Evolutionary conservation across 202 grass and related monocot species (phyloP), one percentile per base, ranked within the genome.

Genomic region (Bolboschoenoplectus hybrid): DNA sequence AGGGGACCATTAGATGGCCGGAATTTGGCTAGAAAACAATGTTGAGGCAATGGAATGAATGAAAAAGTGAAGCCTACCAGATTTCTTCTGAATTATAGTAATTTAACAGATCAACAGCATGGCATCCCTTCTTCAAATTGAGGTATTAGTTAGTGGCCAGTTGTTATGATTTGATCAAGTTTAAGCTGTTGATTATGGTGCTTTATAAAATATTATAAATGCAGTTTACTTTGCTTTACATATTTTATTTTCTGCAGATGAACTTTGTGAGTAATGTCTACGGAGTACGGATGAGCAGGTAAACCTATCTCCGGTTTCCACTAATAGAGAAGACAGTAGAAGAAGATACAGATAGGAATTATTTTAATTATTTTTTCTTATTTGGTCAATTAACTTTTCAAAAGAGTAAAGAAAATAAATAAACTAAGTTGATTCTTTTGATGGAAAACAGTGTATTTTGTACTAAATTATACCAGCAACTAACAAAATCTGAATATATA

Each of bases 1-100:
- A 82, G 19, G 93, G 92, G 11, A 81, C 87, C 55, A 88, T 98
- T 44, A 93, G 89, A 91, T 98, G 93, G 93, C 96, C 93, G n/a
- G 84, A 91, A 47, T 95, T 97, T 17, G 82, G 84, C 61, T 98
- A 95, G 87, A 86, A 85, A 46, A 47, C 17, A 52, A 5, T 35
- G 14, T 56, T n/a, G 51, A 13, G 47, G 13, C 2, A 70, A 36
- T 53, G 8, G 4, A 64, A 64, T 40, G 44, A 65, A 61, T 20
- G 58, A 6, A 46, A 82, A 45, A 17, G 26, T 34, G 1, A 50
- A 49, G 0, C 17, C 1, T 2, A 40, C 52, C 35, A 17, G 12
- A 19, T n/a, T 78, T 58, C 32, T 79, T 58, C 74, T 57, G 74
- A 13, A 57, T 78, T 79, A 79, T 55, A 16, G 49, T 52, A 75